Evolutionary conservation across 169 alveolate species (phyloP), one percentile per base, ranked within the genome.

Genomic region (Plasmodium billcollinsi): DNA sequence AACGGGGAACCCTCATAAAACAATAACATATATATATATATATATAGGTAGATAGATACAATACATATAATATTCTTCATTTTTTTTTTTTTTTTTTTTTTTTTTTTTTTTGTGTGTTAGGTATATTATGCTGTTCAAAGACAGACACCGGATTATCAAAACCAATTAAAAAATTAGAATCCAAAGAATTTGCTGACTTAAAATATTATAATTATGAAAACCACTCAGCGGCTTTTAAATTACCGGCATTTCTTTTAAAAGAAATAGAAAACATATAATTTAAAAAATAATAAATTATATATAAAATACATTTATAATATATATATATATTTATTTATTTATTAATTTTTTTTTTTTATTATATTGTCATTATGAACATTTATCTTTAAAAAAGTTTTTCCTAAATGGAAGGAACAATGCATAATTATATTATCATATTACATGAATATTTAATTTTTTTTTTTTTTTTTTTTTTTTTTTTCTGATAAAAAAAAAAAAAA

Each of bases 61-160:
- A 54, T 50, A 50, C n/a, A 56, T 12, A 2, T 56, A 14, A 56
- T n/a, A 2, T 18, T 12, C 39, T 26, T 56, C 3, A n/a, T 56
- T 56, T 12, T 56, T 14, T 56, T 56, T 12, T 56, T 11, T 56
- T 12, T 56, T 56, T 52, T 52, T 3, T 52, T 12, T 71, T 47
- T 50, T 14, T 50, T 50, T 49, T 52, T 52, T 3, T 52, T 2
- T 71, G 9, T 71, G 49, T 15, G 15, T 1, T 33, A 78, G 89
- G 89, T 24, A 14, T 78, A 54, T 69, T 78, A n/a, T 78, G 89
- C 59, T 78, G 89, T 65, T 78, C 89, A 50, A 78, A 78, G 67
- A 47, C 49, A 9, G 89, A 78, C 47, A 78, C 70, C 1, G 89
- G 76, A 6, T 43, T 78, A 70, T n/a, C 78, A 20, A 78, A 78